Percentiles rank a stretch among this genome's conserved stretches.
Conservation (phyloP, 495 filamentous ascomycete genomes). For the Penicillium ucsense region DNA sequence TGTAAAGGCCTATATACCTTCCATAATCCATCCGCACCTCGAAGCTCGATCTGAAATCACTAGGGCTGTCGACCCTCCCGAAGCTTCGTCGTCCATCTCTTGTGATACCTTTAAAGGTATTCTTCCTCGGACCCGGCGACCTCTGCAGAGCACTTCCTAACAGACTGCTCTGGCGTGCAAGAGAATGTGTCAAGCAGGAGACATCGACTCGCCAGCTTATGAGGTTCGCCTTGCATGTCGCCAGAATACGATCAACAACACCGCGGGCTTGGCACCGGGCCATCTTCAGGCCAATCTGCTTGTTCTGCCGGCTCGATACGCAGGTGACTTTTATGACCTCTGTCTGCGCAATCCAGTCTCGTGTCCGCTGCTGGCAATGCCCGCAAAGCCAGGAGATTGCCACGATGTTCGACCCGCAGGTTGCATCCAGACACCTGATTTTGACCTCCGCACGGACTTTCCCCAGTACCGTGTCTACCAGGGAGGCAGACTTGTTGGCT, state of each 20-base stretch:
- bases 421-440: slow-evolving; percentile 21
- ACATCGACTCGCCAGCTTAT: slow-evolving; percentile 14
- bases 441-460: slow-evolving; percentile 44
- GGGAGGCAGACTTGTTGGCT: slow-evolving; percentile 18
- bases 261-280: slow-evolving; percentile 39
- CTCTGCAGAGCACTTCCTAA: too few species aligned
- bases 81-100: too few species aligned
- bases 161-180: too few species aligned
- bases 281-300: slow-evolving; percentile 51
- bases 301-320: slow-evolving; percentile 41
- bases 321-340: slow-evolving; percentile 40
- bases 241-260: slow-evolving; percentile 28
- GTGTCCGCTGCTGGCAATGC: slow-evolving; percentile 43
- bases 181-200: too few species aligned
- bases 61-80: too few species aligned
- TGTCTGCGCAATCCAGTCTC: slow-evolving; percentile 49
- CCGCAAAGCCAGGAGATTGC: slow-evolving; percentile 9
- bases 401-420: slow-evolving; percentile 9
- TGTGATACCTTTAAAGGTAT: too few species aligned
- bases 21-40: too few species aligned
- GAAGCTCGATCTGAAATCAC: too few species aligned
- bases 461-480: slow-evolving; percentile 44
- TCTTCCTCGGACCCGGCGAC: too few species aligned
- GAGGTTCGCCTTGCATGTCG: slow-evolving; percentile 36
- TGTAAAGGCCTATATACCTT: too few species aligned